Evolutionary conservation across 2,329 filamentous ascomycete species (phyloP), one percentile per base, ranked within the genome.

Genomic region (Biscogniauxia sp.): DNA sequence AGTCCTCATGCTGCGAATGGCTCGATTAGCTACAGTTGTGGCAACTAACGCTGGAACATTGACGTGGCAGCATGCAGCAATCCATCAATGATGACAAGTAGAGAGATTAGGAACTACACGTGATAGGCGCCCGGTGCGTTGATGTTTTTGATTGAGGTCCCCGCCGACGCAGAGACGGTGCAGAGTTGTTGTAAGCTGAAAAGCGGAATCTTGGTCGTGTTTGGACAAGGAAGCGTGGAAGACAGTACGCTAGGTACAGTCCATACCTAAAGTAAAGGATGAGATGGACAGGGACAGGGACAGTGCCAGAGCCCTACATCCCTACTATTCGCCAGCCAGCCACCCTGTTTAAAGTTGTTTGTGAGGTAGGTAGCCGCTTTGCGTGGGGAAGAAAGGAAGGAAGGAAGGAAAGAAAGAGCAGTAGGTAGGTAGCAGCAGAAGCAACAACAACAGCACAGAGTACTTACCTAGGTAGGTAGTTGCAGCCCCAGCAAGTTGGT

Each of bases 41-140:
- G 53, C 53, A 32, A 54, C 15, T 41, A 26, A 37, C 23, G 25
- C 53, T n/a, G 25, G 20, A 17, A 37, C 53, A 54, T 54, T 54
- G 53, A 54, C 53, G 53, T 54, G 53, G 53, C 53, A 54, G 53
- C 53, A 41, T 23, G 20, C 32, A 37, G 15, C 20, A 26, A 37
- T 32, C n/a, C 25, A 25, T 54, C 25, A n/a, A 20, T 19, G 37
- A 45, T 45, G 37, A 45, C 37, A 9, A 45, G 37, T 4, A n/a
- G 26, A 4, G 17, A 37, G 26, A 54, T 23, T 54, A 28, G 20
- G 53, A 41, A 15, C 26, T 20, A 28, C 26, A 54, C 53, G 28
- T 54, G 53, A 37, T 20, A 54, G 26, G 32, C 7, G 25, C 2
- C n/a, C 45, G 17, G 19, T 51, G 19, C 19, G 50, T 51, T 51